Conservation (phyloP, 805 yeast species). For the Yarrowia porcina region DNA sequence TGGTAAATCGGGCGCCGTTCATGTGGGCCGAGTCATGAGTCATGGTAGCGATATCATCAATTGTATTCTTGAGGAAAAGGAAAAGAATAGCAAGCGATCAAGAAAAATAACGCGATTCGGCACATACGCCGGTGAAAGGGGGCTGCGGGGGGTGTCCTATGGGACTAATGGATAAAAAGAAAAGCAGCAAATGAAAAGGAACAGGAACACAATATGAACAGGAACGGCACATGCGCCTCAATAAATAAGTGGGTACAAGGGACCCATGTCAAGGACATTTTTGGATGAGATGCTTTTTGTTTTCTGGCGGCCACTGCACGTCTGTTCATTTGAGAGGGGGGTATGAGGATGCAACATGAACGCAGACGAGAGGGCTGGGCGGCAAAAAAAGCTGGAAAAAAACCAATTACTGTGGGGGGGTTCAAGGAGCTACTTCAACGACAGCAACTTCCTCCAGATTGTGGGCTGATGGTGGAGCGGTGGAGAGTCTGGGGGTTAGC, state of each 20-base stretch:
- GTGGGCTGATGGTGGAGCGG: not conserved
- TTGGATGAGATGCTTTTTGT: not conserved
- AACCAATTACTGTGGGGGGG: not conserved
- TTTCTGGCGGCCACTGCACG: not conserved
- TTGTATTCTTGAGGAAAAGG: conserved; percentile 21
- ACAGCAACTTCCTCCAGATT: not conserved
- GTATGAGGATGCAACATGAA: not conserved
- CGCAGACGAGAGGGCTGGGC: not conserved
- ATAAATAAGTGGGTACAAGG: conserved; percentile 2
- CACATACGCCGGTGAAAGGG: not conserved
- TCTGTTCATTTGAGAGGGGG: not conserved
- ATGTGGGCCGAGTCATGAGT: conserved; percentile 6
- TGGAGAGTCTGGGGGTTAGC: conserved; percentile 6
- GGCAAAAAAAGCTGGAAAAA: not conserved
- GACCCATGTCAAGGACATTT: not conserved
- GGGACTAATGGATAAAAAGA: not conserved
- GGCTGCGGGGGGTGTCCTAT: conserved; percentile 9
- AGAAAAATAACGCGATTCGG: conserved; percentile 14
- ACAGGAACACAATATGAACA: not conserved
- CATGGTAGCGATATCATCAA: conserved; percentile 21
- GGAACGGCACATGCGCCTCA: conserved; percentile 23
- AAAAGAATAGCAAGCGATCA: conserved; percentile 21
- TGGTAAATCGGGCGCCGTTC: not conserved
- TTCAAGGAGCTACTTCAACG: not conserved
- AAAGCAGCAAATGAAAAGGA: not conserved